Conservation (phyloP, 768 basidiomycete genomes). For the Daedalea quercina region DNA sequence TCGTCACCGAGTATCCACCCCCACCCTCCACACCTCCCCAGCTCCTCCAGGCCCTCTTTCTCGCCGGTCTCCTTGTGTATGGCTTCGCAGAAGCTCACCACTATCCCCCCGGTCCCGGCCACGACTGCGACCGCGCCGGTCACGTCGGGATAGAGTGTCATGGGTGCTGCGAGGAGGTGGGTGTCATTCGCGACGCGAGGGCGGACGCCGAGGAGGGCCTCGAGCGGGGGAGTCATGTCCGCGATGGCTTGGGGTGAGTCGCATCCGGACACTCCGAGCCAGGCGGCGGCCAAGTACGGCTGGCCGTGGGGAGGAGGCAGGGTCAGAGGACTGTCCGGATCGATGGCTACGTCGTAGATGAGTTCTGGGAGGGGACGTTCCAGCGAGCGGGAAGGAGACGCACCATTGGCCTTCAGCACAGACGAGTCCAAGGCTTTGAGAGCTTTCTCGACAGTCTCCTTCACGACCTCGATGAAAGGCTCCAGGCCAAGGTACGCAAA, state of each 20-base stretch:
- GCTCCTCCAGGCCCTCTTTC: slow-evolving; percentile 41
- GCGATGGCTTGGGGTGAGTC: slow-evolving; percentile 63
- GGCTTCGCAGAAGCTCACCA: slow-evolving; percentile 46
- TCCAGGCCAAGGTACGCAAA: slow-evolving; percentile 68
- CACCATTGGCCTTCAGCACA: slow-evolving; percentile 25
- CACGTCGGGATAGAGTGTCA: slow-evolving; percentile 54
- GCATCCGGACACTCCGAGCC: slow-evolving; percentile 81
- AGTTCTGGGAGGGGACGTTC: neutral
- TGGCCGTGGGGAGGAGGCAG: slow-evolving; percentile 23
- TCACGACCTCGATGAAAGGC: slow-evolving; percentile 52
- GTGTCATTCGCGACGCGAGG: slow-evolving; percentile 71
- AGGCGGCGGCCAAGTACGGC: slow-evolving; percentile 55
- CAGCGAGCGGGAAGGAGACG: neutral
- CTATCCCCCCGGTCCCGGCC: slow-evolving; percentile 76
- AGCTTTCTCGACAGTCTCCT: slow-evolving; percentile 44
- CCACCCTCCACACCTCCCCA: slow-evolving; percentile 74
- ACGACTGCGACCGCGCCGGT: slow-evolving; percentile 65
- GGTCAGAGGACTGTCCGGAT: neutral
- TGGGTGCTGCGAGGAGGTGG: slow-evolving; percentile 75
- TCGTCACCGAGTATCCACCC: slow-evolving; percentile 85
- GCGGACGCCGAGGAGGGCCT: slow-evolving; percentile 53
- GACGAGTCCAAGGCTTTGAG: slow-evolving; percentile 39
- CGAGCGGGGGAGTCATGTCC: slow-evolving; percentile 46
- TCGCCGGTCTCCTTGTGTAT: slow-evolving; percentile 17
- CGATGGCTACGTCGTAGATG: neutral